These are phyloP conservation scores for Sphaerosporella brunnea DNA, from an alignment of 495 filamentous ascomycete species.

Conservation along the genomic window DNA sequence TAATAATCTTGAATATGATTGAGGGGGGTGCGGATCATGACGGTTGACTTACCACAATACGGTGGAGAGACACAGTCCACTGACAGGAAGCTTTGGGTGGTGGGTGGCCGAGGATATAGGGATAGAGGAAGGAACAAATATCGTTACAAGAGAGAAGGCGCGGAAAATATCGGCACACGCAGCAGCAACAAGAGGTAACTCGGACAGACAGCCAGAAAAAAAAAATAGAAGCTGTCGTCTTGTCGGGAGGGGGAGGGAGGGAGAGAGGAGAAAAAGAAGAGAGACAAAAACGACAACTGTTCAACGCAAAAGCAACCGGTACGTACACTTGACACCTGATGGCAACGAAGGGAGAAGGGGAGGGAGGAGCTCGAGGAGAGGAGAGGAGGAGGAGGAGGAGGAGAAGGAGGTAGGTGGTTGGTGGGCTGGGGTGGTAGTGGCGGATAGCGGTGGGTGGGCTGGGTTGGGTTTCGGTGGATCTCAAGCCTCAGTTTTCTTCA, in stretches of 20 bases:
- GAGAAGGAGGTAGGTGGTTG: not conserved
- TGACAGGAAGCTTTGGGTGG: not conserved
- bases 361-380: not conserved
- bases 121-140: not conserved
- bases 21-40: not conserved
- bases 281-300: too few relatives aligned
- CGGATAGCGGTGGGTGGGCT: too few relatives aligned
- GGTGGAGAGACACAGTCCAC: not conserved
- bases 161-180: slow-evolving; percentile 1
- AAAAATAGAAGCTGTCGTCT: not conserved
- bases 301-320: too few relatives aligned
- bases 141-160: not conserved
- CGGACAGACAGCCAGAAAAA: too few relatives aligned
- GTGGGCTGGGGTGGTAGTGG: not conserved
- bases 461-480: too few relatives aligned
- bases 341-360: too few relatives aligned
- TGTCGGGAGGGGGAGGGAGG: not conserved
- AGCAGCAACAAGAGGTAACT: too few relatives aligned
- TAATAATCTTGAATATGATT: not conserved
- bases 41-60: not conserved
- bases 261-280: not conserved
- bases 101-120: not conserved
- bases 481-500: too few relatives aligned
- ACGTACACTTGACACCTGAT: too few relatives aligned
- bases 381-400: not conserved